These are phyloP conservation scores for Fusarium nelsonii DNA, from an alignment of 2,329 filamentous ascomycete species.

Conservation along the genomic window DNA sequence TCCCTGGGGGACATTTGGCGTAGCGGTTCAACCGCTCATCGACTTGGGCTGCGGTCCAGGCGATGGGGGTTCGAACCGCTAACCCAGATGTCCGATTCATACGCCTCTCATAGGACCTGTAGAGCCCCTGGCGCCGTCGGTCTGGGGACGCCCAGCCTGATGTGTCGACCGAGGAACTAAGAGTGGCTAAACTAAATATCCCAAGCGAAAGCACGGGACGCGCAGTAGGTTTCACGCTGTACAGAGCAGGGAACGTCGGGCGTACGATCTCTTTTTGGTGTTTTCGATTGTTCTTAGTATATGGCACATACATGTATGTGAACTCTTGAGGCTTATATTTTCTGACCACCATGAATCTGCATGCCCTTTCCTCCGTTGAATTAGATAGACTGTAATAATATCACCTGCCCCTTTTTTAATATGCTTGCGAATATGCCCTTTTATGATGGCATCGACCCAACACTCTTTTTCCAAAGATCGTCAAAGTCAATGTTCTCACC, in stretches of 20 bases:
- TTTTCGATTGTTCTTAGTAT: not conserved
- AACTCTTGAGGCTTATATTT: not conserved
- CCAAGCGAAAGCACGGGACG: conserved; percentile 48
- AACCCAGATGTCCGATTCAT: not conserved
- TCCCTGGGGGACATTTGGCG: conserved; percentile 7
- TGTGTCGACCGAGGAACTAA: conserved; percentile 38
- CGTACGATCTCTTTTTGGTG: not conserved
- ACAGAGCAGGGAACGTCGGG: conserved; percentile 29
- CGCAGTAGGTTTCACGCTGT: conserved; percentile 46
- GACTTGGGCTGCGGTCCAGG: conserved; percentile 6
- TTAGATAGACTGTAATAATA: not conserved
- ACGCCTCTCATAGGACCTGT: conserved; percentile 42
- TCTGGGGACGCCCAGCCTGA: conserved; percentile 18
- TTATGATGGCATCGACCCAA: conserved; percentile 14
- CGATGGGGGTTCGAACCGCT: conserved; percentile 16
- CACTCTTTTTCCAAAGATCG: conserved; percentile 75
- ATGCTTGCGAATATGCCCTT: not conserved
- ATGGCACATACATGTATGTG: not conserved
- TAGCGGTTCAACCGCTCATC: not conserved
- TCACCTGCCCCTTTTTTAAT: not conserved
- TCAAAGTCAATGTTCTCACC: conserved; percentile 85
- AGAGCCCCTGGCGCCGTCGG: conserved; percentile 35
- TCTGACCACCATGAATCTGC: not conserved
- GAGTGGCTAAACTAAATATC: conserved; percentile 48
- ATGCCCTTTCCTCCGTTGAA: not conserved